Base-by-base conservation (phyloP, 2,329 filamentous ascomycete species). In the Volutella citrinella region DNA sequence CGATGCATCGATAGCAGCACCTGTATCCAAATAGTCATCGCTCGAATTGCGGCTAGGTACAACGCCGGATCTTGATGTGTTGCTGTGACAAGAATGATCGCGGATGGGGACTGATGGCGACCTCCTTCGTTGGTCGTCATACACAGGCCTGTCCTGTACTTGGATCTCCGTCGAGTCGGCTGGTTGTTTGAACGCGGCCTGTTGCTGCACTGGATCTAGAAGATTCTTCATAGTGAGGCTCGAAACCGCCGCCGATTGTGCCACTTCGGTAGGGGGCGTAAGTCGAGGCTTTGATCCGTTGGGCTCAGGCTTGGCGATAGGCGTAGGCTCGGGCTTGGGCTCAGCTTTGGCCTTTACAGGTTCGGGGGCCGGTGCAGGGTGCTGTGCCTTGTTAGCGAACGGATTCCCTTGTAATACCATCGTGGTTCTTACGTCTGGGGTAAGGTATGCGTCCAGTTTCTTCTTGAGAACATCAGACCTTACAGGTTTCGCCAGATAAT, bases 401-500 rank as follows among this genome's bases (percentile, higher is more conserved):
- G 5, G 15, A 13, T 10, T 18, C 19, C 9, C 5, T 14, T 9
- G 4, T 5, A 4, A 26, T 7, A 9, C 7, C 10, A 15, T 6
- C 6, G 16, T 10, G 6, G 15, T 22, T 34, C 45, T 38, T 47
- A 65, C 60, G 29, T 62, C 55, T 25, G 55, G 57, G 23, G 59
- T 65, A 17, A 76, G 65, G 46, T 80, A 80, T 3, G 69, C 68
- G 26, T 78, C 74, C 39, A 97, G 67, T 66, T 96, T 91, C 54
- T 81, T 81, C 63, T 87, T 93, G 34, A 97, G 69, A 24, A 94
- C 82, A 28, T 90, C 85, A 5, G 86, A 87, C 41, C 89, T 78
- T n/a, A 97, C 91, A 2, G 91, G 91, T 59, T 97, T 97, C 12
- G 91, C 89, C 2, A 96, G 76, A 53, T 96, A 97, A 54, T 96